Conservation (phyloP, 371 early-diverging fungal genomes). For the Mucor irregularis region DNA sequence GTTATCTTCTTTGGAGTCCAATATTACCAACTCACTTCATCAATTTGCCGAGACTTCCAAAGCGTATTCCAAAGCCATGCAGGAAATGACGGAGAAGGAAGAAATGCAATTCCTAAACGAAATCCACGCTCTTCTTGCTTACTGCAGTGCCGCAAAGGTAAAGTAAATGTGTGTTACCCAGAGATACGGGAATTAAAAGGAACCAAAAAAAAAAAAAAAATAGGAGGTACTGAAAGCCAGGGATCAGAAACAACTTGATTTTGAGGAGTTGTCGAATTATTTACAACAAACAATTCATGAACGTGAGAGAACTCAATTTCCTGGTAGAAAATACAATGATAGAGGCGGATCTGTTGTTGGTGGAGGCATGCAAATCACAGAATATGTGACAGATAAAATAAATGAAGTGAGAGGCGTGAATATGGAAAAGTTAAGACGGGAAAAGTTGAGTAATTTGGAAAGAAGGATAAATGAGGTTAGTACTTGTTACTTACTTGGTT, state of each 20-base stretch:
- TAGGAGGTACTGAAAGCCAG: slow-evolving; percentile 76
- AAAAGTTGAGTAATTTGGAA: slow-evolving; percentile 72
- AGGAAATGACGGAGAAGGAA: slow-evolving; percentile 74
- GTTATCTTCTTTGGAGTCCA: slow-evolving; percentile 83
- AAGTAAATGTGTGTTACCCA: background rate
- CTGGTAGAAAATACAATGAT: slow-evolving; percentile 19
- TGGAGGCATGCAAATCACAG: slow-evolving; percentile 61
- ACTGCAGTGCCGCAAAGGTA: slow-evolving; percentile 89
- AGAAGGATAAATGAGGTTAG: slow-evolving; percentile 77
- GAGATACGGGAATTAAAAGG: background rate
- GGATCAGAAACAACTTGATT: slow-evolving; percentile 95
- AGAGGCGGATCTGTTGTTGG: slow-evolving; percentile 21
- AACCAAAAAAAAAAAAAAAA: background rate
- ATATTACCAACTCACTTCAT: slow-evolving; percentile 71
- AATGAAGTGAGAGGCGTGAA: slow-evolving; percentile 90
- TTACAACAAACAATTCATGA: slow-evolving; percentile 67
- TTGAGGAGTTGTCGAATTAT: slow-evolving; percentile 83
- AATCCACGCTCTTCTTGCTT: slow-evolving; percentile 83
- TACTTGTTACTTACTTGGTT: too few species aligned
- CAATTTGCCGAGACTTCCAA: slow-evolving; percentile 72
- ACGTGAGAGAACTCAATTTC: slow-evolving; percentile 61
- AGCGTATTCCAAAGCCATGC: slow-evolving; percentile 65
- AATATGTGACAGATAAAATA: slow-evolving; percentile 84
- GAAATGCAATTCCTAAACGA: slow-evolving; percentile 46
- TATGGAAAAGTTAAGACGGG: slow-evolving; percentile 75